Percentiles rank a stretch among this genome's conserved stretches.
phyloP scores from a whole-genome alignment of 1,284 basidiomycete species.

The Cerrena zonata region DNA sequence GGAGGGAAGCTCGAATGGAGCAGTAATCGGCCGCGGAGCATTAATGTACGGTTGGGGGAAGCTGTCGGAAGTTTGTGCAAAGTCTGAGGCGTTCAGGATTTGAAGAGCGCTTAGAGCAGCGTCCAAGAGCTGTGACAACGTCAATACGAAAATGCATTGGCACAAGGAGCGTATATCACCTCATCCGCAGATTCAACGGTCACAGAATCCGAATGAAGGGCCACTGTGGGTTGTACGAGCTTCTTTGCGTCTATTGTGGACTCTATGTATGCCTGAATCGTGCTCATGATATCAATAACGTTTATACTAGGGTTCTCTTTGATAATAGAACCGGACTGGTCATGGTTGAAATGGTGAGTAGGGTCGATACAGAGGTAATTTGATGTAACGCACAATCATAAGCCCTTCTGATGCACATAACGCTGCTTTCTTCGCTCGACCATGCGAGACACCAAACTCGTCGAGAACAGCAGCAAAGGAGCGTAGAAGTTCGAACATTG shows the following conservation, averaged over 20 bases:
- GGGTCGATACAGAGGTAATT: neutral
- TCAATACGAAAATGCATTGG: too few species aligned
- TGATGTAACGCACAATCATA: slow-evolving; percentile 65
- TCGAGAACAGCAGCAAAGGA: slow-evolving; percentile 82
- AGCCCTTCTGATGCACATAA: slow-evolving; percentile 85
- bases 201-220: slow-evolving; percentile 40
- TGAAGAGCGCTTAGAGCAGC: slow-evolving; percentile 53
- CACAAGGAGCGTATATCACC: too few species aligned
- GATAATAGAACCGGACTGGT: slow-evolving; percentile 55
- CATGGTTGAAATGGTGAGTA: neutral
- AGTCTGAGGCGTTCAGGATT: slow-evolving; percentile 50
- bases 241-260: slow-evolving; percentile 50
- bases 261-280: slow-evolving; percentile 63
- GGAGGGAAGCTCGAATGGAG: slow-evolving; percentile 66
- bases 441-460: slow-evolving; percentile 85
- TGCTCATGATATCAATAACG: slow-evolving; percentile 57
- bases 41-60: slow-evolving; percentile 65
- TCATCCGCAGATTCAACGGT: slow-evolving; percentile 52
- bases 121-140: slow-evolving; percentile 51
- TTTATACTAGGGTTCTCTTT: slow-evolving; percentile 45
- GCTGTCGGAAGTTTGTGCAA: slow-evolving; percentile 46
- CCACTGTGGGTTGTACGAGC: slow-evolving; percentile 55
- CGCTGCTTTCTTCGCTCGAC: slow-evolving; percentile 78
- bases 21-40: slow-evolving; percentile 39
- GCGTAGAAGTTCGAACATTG: slow-evolving; percentile 72